Evolutionary conservation across 305 asterid species (phyloP).

Genomic region (Rubia tinctorum): DNA sequence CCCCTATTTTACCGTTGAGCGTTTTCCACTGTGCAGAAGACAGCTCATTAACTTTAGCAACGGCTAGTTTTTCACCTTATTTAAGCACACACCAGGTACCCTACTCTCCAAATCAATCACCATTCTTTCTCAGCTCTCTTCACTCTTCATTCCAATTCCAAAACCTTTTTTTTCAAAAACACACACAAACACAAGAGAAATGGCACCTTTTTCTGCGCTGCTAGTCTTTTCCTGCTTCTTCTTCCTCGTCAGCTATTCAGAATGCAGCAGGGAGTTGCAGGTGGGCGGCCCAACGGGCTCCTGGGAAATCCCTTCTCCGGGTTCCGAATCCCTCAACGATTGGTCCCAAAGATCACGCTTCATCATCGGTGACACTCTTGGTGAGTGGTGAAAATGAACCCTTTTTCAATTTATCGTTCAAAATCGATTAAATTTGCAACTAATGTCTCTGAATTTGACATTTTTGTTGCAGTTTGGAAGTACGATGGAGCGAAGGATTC

Average conservation of each 20-base stretch:
- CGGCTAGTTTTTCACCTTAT: not conserved
- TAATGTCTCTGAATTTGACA: not conserved
- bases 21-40: not conserved
- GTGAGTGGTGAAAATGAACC: conserved; percentile 19
- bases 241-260: conserved; percentile 29
- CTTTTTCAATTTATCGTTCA: not conserved
- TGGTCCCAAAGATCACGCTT: conserved; percentile 74
- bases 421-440: not conserved
- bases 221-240: conserved; percentile 26
- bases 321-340: conserved; percentile 48
- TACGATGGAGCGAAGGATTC: conserved; percentile 52
- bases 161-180: too few species aligned
- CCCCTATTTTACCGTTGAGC: not conserved
- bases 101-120: not conserved
- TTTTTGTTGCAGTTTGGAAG: conserved; percentile 41
- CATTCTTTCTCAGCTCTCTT: not conserved
- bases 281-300: conserved; percentile 54
- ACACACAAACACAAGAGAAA: conserved; percentile 5
- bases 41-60: not conserved
- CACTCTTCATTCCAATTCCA: not conserved
- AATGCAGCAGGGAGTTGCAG: conserved; percentile 45
- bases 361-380: conserved; percentile 59
- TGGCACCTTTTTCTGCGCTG: conserved; percentile 33
- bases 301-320: conserved; percentile 52
- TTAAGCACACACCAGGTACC: not conserved